A percentile compares a stretch with the other conserved stretches of the same genome.
phyloP scores from a whole-genome alignment of 2,329 filamentous ascomycete species.

The Penicillium sp. region DNA sequence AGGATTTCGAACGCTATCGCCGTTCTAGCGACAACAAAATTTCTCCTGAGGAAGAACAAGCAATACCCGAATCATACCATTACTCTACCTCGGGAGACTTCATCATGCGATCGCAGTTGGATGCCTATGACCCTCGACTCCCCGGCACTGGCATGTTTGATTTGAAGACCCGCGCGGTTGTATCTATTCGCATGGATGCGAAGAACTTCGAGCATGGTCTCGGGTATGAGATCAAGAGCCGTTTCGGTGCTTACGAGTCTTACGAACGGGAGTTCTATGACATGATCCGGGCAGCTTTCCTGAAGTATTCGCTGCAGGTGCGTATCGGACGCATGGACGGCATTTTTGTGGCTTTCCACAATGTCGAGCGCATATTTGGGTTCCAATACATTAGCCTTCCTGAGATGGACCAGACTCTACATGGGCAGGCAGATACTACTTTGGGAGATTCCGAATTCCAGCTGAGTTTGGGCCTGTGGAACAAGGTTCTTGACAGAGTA shows the following conservation, averaged over 20 bases:
- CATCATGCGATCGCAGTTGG: conserved; percentile 90
- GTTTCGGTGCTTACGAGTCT: conserved; percentile 78
- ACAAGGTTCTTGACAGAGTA: conserved; percentile 73
- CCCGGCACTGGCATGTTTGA: conserved; percentile 95
- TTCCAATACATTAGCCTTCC: conserved; percentile 87
- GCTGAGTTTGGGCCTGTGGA: conserved; percentile 72
- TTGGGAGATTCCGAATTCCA: conserved; percentile 85
- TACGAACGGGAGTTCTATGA: conserved; percentile 96
- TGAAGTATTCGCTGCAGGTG: conserved; percentile 96
- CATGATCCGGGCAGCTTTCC: conserved; percentile 89
- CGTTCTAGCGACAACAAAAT: conserved; percentile 65
- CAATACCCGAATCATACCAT: conserved; percentile 75
- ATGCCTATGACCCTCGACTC: conserved; percentile 79
- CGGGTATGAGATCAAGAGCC: conserved; percentile 80
- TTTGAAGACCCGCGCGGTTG: conserved; percentile 87
- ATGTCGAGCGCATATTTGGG: conserved; percentile 90
- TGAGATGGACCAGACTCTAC: conserved; percentile 89
- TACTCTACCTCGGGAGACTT: conserved; percentile 85
- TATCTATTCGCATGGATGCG: conserved; percentile 87
- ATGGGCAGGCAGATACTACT: conserved; percentile 64
- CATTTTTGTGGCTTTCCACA: conserved; percentile 96
- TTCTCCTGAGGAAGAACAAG: conserved; percentile 63
- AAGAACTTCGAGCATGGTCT: conserved; percentile 67
- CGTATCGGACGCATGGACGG: conserved; percentile 98
- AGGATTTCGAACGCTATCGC: conserved; percentile 82